phyloP scores from a whole-genome alignment of 176 grass and related monocot genomes.

The Oryza glumipatula region DNA sequence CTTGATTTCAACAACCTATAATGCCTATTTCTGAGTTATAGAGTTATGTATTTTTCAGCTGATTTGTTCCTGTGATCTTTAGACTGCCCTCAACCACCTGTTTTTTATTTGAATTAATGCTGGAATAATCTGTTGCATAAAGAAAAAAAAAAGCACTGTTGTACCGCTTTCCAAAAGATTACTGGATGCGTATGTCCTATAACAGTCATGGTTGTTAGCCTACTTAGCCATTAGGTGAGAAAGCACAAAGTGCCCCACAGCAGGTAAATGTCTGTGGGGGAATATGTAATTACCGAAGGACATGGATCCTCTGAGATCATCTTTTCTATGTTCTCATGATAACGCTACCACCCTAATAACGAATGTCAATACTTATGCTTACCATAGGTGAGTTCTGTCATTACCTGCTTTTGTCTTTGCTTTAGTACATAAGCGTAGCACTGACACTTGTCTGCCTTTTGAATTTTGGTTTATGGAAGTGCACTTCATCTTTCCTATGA shows the following conservation, averaged over 20 bases:
- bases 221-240: background rate
- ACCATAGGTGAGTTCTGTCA: background rate
- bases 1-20: constrained; percentile 26
- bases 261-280: background rate
- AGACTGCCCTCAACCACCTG: constrained; percentile 10
- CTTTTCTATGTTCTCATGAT: background rate
- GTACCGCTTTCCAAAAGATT: background rate
- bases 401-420: background rate
- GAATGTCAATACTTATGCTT: background rate
- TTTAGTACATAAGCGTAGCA: background rate
- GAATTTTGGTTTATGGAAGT: background rate
- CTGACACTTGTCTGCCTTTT: background rate
- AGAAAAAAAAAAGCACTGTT: background rate
- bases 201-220: background rate
- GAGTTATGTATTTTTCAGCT: background rate
- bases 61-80: background rate
- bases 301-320: background rate
- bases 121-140: background rate
- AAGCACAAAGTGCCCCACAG: background rate
- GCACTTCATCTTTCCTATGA: background rate
- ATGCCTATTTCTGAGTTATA: background rate
- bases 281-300: background rate
- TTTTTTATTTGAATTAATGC: background rate
- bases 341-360: background rate
- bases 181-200: background rate